These are phyloP conservation scores for Cladosporium sp. DNA, from an alignment of 2,329 filamentous ascomycete genomes.

Conservation along the genomic window DNA sequence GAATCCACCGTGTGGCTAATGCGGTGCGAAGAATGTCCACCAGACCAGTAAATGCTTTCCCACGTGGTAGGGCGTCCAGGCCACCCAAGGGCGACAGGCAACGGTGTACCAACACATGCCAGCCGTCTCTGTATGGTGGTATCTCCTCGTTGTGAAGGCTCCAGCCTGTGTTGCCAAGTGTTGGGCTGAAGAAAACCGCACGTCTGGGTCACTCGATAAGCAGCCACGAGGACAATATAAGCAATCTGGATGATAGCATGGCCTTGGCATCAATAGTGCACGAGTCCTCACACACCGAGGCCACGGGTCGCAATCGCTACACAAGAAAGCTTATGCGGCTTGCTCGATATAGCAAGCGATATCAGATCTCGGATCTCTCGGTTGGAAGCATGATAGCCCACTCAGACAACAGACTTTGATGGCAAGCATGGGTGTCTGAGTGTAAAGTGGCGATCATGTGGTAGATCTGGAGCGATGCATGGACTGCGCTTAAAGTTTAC, in stretches of 20 bases:
- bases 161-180: background rate
- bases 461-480: background rate
- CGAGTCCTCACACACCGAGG: background rate
- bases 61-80: background rate
- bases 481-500: background rate
- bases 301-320: background rate
- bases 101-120: too few species aligned
- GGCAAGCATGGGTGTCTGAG: background rate
- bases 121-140: background rate
- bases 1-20: too few species aligned
- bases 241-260: background rate
- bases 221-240: constrained; percentile 1
- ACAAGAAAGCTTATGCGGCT: background rate
- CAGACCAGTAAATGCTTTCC: too few species aligned
- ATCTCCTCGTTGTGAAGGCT: background rate
- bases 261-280: background rate
- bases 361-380: background rate
- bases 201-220: background rate
- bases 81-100: background rate
- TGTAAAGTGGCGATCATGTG: background rate
- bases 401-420: background rate
- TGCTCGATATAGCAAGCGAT: background rate
- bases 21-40: too few species aligned
- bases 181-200: background rate
- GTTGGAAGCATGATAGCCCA: background rate